phyloP scores from a whole-genome alignment of 2,329 filamentous ascomycete genomes.

The Clarireedia hainanense region DNA sequence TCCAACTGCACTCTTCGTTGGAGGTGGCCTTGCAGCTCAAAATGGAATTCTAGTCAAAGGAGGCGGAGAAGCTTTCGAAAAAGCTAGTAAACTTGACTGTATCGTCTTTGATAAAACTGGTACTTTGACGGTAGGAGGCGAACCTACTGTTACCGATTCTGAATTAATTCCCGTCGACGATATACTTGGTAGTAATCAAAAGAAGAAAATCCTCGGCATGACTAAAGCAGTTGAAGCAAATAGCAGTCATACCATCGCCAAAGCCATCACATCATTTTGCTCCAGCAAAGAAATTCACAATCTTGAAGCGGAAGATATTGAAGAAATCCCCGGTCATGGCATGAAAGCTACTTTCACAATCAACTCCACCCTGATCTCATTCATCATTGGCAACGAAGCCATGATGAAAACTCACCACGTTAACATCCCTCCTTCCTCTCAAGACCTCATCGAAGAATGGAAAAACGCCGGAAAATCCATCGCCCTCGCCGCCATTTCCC shows the following conservation, averaged over 20 bases:
- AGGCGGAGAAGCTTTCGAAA: slow-evolving; percentile 52
- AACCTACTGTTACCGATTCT: slow-evolving; percentile 52
- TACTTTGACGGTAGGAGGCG: slow-evolving; percentile 52
- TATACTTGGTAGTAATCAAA: neutral
- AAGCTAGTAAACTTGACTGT: slow-evolving; percentile 45
- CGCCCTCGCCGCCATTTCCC: slow-evolving; percentile 34
- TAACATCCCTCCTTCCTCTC: slow-evolving; percentile 31
- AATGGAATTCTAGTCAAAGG: slow-evolving; percentile 51
- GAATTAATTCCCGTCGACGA: slow-evolving; percentile 19
- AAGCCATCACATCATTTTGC: slow-evolving; percentile 60
- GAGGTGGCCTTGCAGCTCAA: slow-evolving; percentile 47
- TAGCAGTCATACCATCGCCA: slow-evolving; percentile 69
- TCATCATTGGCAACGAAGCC: slow-evolving; percentile 65
- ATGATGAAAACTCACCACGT: slow-evolving; percentile 50
- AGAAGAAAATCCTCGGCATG: slow-evolving; percentile 39
- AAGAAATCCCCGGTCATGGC: slow-evolving; percentile 66
- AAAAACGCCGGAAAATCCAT: slow-evolving; percentile 57
- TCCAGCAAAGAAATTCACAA: slow-evolving; percentile 26
- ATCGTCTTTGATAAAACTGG: slow-evolving; percentile 56
- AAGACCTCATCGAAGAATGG: slow-evolving; percentile 43
- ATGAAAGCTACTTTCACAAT: slow-evolving; percentile 49
- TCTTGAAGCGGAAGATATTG: slow-evolving; percentile 36
- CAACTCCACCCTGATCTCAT: slow-evolving; percentile 30
- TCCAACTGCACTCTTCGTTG: slow-evolving; percentile 51
- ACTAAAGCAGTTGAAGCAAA: slow-evolving; percentile 58